These are phyloP conservation scores for Gossypium lobatum DNA, from an alignment of 441 rosid species.

Conservation along the genomic window DNA sequence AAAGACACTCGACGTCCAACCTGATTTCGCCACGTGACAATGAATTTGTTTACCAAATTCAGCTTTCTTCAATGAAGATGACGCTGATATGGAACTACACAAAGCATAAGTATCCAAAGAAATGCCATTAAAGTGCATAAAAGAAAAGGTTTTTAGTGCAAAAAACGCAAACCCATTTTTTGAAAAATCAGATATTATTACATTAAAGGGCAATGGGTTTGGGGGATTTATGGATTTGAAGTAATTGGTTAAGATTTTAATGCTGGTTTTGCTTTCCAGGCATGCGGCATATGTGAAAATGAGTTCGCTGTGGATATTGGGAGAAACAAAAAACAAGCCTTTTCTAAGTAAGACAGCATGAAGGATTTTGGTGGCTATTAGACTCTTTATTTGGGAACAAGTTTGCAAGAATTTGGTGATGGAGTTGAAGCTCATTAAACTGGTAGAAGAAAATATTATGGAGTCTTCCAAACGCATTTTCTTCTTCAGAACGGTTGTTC, in stretches of 20 bases:
- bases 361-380: constrained; percentile 20
- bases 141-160: constrained; percentile 38
- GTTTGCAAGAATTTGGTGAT: constrained; percentile 18
- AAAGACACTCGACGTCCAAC: constrained; percentile 46
- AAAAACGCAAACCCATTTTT: constrained; percentile 33
- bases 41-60: constrained; percentile 42
- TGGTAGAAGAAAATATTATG: not conserved
- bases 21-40: constrained; percentile 32
- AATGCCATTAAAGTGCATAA: constrained; percentile 37
- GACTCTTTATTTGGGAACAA: constrained; percentile 22
- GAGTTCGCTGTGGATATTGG: constrained; percentile 23
- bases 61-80: constrained; percentile 24
- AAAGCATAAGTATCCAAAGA: constrained; percentile 40
- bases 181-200: constrained; percentile 33
- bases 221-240: constrained; percentile 27
- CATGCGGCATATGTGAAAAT: constrained; percentile 30
- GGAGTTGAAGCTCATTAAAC: constrained; percentile 5
- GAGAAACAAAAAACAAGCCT: constrained; percentile 25
- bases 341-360: constrained; percentile 33
- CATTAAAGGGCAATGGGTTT: constrained; percentile 38
- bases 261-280: constrained; percentile 14
- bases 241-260: constrained; percentile 29
- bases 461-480: not conserved
- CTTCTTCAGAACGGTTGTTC: not conserved
- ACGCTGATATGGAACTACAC: constrained; percentile 39